Evolutionary conservation across 192 early-diverging fungal genomes (phyloP).

Genomic region (Coemansia sp.): DNA sequence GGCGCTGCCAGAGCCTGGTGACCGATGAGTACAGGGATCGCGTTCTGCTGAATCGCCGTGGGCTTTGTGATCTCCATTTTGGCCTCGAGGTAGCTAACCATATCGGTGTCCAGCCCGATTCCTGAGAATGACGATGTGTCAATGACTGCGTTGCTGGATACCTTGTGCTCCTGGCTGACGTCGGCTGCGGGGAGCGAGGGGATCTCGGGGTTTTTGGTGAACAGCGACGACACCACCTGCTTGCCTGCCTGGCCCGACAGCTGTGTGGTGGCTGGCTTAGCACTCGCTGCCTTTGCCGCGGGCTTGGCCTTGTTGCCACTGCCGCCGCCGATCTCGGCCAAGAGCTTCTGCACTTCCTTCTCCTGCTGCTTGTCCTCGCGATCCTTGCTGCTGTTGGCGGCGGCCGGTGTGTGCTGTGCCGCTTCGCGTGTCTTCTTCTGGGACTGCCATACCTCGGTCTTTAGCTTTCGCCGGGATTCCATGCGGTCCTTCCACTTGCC

Average conservation of each 20-base stretch:
- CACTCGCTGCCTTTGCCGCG: slow-evolving; percentile 8
- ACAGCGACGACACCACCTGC: slow-evolving; percentile 80
- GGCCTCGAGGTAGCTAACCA: slow-evolving; percentile 63
- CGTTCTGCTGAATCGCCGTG: slow-evolving; percentile 85
- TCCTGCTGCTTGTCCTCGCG: slow-evolving; percentile 20
- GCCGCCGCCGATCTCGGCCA: slow-evolving; percentile 27
- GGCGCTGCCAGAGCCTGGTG: slow-evolving; percentile 16
- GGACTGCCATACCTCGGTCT: slow-evolving; percentile 34
- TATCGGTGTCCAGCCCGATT: slow-evolving; percentile 72
- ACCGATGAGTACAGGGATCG: slow-evolving; percentile 72
- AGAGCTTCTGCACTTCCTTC: slow-evolving; percentile 23
- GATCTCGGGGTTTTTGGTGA: slow-evolving; percentile 70
- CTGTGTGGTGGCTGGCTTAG: slow-evolving; percentile 27
- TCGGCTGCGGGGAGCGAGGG: slow-evolving; percentile 16
- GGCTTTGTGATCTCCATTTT: slow-evolving; percentile 79
- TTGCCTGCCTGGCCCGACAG: slow-evolving; percentile 54
- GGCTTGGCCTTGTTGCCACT: slow-evolving; percentile 21
- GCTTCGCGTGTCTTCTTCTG: slow-evolving; percentile 12
- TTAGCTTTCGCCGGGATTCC: slow-evolving; percentile 26
- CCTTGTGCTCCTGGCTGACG: slow-evolving; percentile 26
- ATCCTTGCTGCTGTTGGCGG: neutral
- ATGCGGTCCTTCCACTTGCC: slow-evolving; percentile 54
- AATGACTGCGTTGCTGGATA: slow-evolving; percentile 47
- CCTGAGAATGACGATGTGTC: slow-evolving; percentile 64
- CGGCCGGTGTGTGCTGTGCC: neutral